A percentile compares a stretch with the other conserved stretches of the same genome.
Evolutionary conservation across 2,329 filamentous ascomycete genomes (phyloP).

Genomic region (Aspergillus sp.): DNA sequence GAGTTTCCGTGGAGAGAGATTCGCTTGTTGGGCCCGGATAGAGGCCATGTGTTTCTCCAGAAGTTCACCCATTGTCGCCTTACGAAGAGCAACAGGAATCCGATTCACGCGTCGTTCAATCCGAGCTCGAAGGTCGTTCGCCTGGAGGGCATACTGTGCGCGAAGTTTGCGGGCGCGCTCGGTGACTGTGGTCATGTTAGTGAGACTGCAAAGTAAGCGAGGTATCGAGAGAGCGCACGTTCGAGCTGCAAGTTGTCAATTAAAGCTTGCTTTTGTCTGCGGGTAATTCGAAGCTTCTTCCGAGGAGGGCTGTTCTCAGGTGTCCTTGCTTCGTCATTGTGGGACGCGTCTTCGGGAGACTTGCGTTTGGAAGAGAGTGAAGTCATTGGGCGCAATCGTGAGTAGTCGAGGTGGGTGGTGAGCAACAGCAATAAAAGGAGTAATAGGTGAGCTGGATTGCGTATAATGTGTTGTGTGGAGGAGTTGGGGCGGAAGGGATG

Average conservation of each 20-base stretch:
- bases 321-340: conserved; percentile 52
- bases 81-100: conserved; percentile 77
- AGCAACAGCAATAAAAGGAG: background rate
- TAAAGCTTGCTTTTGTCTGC: conserved; percentile 78
- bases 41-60: conserved; percentile 54
- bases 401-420: background rate
- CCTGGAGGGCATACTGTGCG: conserved; percentile 85
- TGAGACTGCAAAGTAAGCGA: conserved; percentile 8
- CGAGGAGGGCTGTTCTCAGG: conserved; percentile 61
- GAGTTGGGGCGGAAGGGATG: conserved; percentile 9
- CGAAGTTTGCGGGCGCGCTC: conserved; percentile 84
- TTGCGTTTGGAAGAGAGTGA: conserved; percentile 42
- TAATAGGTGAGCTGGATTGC: background rate
- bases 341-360: conserved; percentile 36
- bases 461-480: conserved; percentile 4
- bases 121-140: conserved; percentile 78
- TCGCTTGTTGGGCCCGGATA: conserved; percentile 29
- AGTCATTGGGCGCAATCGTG: conserved; percentile 35
- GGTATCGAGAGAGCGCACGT: conserved; percentile 56
- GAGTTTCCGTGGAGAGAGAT: conserved; percentile 34
- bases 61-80: conserved; percentile 79
- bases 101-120: conserved; percentile 93
- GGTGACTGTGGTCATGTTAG: conserved; percentile 62
- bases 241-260: conserved; percentile 90
- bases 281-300: conserved; percentile 64